Base-by-base conservation (phyloP, 768 basidiomycete species). In the Lyophyllum semitale region DNA sequence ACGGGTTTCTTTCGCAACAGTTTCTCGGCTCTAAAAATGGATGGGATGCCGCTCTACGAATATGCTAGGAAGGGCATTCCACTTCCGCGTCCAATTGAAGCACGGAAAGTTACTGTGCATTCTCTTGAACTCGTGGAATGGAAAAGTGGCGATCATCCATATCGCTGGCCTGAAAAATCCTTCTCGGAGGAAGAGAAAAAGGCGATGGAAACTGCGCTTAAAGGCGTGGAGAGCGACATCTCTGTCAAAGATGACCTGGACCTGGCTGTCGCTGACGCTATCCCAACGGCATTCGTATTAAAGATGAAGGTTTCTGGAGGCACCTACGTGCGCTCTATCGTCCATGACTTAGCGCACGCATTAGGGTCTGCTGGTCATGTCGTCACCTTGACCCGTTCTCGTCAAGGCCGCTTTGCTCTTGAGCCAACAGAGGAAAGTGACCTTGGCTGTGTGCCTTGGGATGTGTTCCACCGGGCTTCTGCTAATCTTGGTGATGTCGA, bases 21-120 rank as follows among this genome's bases (percentile, higher is more conserved):
- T 67, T 99, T 95, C 73, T 98, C 97, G 9, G 97, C 97, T 1
- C 78, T 98, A 32, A 98, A 98, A 72, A 98, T 98, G 95, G 95
- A 98, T 61, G 97, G 97, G 1, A 92, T 83, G 69, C 93, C 93
- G 0, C 70, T 98, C 32, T 93, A 98, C 68, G 95, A 98, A 63
- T 99, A 98, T 66, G 97, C 97, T 18, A 85, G 97, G 2, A 80
- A 88, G 65, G 91, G 91, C 8, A 91, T 88, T 40, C 93, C 95
- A 0, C 82, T 99, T 15, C 97, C 97, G 29, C 86, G 95, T 8
- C 91, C 96, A n/a, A 95, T 99, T 57, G 93, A 95, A 63, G 70
- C 88, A 46, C 88, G 97, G 11, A 80, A 83, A 59, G 89, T 91
- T 18, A 93, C 85, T 8, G 85, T 99, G 8, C 85, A 93, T 65